phyloP scores from a whole-genome alignment of 305 asterid genomes.

The Withania somnifera region DNA sequence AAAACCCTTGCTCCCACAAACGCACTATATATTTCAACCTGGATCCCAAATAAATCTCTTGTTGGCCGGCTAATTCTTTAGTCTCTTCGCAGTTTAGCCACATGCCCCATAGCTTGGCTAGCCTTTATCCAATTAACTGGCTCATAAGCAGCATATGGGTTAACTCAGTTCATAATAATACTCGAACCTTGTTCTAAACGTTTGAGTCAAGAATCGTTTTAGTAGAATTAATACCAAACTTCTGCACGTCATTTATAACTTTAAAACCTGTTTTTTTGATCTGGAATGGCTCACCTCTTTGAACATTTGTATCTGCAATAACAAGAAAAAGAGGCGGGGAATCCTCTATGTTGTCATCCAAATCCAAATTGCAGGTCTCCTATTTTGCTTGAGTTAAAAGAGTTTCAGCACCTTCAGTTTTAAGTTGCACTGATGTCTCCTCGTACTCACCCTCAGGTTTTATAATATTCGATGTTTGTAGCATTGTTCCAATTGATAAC shows the following conservation, averaged over 20 bases:
- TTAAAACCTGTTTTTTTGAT: not conserved
- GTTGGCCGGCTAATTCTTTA: too few relatives aligned
- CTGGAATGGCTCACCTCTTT: not conserved
- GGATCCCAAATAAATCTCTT: too few relatives aligned
- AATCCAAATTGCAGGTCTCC: not conserved
- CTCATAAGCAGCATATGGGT: too few relatives aligned
- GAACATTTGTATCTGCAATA: not conserved
- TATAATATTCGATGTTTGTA: not conserved
- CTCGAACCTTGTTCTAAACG: too few relatives aligned
- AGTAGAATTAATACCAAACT: too few relatives aligned
- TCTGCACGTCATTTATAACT: not conserved
- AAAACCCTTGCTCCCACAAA: too few relatives aligned
- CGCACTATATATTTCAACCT: too few relatives aligned
- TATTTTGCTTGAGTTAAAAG: not conserved
- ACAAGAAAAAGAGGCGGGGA: not conserved
- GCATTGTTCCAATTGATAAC: not conserved
- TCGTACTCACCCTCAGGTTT: not conserved
- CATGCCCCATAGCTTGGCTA: too few relatives aligned
- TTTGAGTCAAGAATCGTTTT: too few relatives aligned
- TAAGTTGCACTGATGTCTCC: not conserved
- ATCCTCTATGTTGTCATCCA: not conserved
- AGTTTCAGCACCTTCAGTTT: not conserved
- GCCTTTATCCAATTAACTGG: too few relatives aligned
- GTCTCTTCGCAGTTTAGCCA: too few relatives aligned
- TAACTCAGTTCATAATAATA: too few relatives aligned